A percentile compares a stretch with the other conserved stretches of the same genome.
Evolutionary conservation across 2,329 filamentous ascomycete genomes (phyloP).

Genomic region (Stagonosporopsis cucurbitacearum): DNA sequence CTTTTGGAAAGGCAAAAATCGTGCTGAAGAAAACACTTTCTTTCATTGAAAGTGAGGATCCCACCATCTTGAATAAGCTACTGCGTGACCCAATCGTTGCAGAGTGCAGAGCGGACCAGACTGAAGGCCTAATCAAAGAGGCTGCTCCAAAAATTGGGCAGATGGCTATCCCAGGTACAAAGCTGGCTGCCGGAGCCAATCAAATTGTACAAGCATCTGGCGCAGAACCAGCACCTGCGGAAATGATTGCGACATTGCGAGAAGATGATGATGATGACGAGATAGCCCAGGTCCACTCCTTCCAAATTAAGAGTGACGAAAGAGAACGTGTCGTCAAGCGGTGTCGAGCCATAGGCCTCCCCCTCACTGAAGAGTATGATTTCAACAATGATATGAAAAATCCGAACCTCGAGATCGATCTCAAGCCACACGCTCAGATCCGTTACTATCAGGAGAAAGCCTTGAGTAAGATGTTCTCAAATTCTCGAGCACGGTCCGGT

Average conservation of each 20-base stretch:
- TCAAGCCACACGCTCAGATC: slow-evolving; percentile 88
- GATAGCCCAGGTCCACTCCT: slow-evolving; percentile 86
- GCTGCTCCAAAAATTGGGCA: slow-evolving; percentile 85
- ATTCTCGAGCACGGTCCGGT: slow-evolving; percentile 93
- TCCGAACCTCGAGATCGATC: slow-evolving; percentile 89
- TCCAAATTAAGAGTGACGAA: slow-evolving; percentile 82
- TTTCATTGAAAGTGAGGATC: slow-evolving; percentile 90
- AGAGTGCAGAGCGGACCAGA: slow-evolving; percentile 75
- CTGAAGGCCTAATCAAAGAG: slow-evolving; percentile 76
- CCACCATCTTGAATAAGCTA: slow-evolving; percentile 83
- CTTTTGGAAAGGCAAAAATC: slow-evolving; percentile 94
- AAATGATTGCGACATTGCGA: slow-evolving; percentile 72
- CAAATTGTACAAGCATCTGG: slow-evolving; percentile 59
- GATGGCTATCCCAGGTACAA: slow-evolving; percentile 92
- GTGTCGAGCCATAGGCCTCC: slow-evolving; percentile 84
- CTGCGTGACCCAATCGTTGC: slow-evolving; percentile 84
- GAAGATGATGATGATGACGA: slow-evolving; percentile 83
- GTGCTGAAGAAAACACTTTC: slow-evolving; percentile 95
- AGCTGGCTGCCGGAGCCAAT: slow-evolving; percentile 85
- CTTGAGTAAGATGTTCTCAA: slow-evolving; percentile 98
- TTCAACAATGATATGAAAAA: slow-evolving; percentile 91
- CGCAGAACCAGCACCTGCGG: slow-evolving; percentile 50
- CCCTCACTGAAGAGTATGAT: slow-evolving; percentile 95
- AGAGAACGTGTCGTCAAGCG: slow-evolving; percentile 89
- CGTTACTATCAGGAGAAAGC: slow-evolving; percentile 96